phyloP scores from a whole-genome alignment of 352 stramenopile genomes.

The Phytophthora cryptogea region DNA sequence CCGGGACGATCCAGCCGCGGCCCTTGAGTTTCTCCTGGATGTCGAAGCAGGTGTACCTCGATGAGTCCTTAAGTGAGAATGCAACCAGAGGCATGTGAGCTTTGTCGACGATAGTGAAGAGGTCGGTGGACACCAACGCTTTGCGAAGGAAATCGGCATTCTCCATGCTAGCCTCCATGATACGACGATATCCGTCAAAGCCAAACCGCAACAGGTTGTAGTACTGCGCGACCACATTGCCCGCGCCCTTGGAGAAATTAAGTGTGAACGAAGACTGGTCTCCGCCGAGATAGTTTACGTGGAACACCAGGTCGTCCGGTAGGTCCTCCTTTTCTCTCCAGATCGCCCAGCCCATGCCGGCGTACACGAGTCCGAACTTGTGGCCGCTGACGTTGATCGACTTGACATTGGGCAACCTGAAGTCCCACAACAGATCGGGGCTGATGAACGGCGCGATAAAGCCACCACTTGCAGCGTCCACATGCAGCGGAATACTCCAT shows the following conservation, averaged over 20 bases:
- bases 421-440: conserved; percentile 86
- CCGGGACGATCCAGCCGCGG: conserved; percentile 83
- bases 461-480: conserved; percentile 39
- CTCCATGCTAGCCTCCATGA: conserved; percentile 88
- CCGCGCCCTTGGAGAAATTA: conserved; percentile 91
- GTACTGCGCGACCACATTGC: conserved; percentile 34
- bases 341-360: conserved; percentile 89
- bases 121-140: conserved; percentile 59
- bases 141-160: conserved; percentile 76
- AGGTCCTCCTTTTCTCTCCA: conserved; percentile 77
- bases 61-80: conserved; percentile 71
- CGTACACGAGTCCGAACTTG: conserved; percentile 92
- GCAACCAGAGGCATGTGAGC: conserved; percentile 87
- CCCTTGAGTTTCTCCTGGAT: conserved; percentile 82
- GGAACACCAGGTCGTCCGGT: conserved; percentile 79
- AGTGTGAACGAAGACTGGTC: conserved; percentile 90
- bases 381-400: conserved; percentile 92
- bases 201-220: conserved; percentile 29
- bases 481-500: conserved; percentile 84
- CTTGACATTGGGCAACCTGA: conserved; percentile 85
- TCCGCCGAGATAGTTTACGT: conserved; percentile 53
- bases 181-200: conserved; percentile 57
- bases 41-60: conserved; percentile 80
- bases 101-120: conserved; percentile 87
- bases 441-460: conserved; percentile 91